Base-by-base conservation (phyloP, 805 yeast genomes). In the Candida pseudofarinosa region DNA sequence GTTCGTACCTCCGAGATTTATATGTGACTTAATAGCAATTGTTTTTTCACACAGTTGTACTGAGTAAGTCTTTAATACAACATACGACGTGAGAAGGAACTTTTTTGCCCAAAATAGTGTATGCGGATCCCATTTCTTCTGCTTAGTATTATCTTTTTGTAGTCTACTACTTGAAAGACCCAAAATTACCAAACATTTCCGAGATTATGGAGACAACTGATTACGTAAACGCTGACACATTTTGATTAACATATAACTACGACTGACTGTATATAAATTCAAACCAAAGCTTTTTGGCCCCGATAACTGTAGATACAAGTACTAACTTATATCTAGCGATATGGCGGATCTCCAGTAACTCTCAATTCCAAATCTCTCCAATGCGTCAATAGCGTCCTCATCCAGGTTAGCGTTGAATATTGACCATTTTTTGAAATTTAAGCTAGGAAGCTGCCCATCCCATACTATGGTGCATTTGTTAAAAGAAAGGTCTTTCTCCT, bases 391-490 rank as follows among this genome's bases (percentile, higher is more conserved):
- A 0, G 85, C 75, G 3, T 76, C 81, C 1, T 70, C 76, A 37
- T 76, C 81, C 38, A 70, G 58, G 7, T 65, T 59, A 7, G 83
- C 75, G 37, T 73, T 64, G 62, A 79, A 79, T 36, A 79, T 69
- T 2, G 86, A 77, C 95, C 95, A 90, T 51, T 75, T 77, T 36
- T 71, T 71, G 59, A 88, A 88, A 41, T 71, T 71, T 10, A 74
- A 56, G 1, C 70, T 72, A 31, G 62, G 59, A 33, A 85, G 46
- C 49, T 76, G 77, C 0, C 96, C 96, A 46, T 78, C 83, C 95
- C 96, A 88, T 2, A 84, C 47, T 15, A 81, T 49, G 2, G 54
- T 52, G 44, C 85, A 76, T 40, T 56, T 55, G 50, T 81, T 83
- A 0, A 49, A 48, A 0, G 62, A 46, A 37, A 78, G 56, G 47